A percentile compares a stretch with the other conserved stretches of the same genome.
Conservation (phyloP, 2,329 filamentous ascomycete genomes). For the Talaromyces sp. region DNA sequence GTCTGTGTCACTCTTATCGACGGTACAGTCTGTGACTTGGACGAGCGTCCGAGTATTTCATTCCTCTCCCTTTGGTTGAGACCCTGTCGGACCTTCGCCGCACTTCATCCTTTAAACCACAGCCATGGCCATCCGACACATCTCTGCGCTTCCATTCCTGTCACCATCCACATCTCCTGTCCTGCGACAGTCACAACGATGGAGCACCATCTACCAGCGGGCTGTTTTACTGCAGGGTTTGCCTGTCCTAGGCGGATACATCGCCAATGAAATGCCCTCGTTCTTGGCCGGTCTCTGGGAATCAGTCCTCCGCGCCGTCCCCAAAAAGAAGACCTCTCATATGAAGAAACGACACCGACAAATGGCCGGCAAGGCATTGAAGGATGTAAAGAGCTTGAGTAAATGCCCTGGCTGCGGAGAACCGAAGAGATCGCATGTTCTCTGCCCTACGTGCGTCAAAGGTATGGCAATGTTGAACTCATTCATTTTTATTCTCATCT, state of each 20-base stretch:
- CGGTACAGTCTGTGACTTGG: background rate
- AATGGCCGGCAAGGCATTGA: slow-evolving; percentile 90
- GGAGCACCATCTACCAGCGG: background rate
- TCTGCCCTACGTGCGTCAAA: slow-evolving; percentile 82
- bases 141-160: slow-evolving; percentile 12
- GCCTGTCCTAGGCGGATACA: slow-evolving; percentile 29
- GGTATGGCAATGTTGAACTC: slow-evolving; percentile 53
- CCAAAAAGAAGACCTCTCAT: slow-evolving; percentile 98
- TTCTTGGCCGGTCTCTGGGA: slow-evolving; percentile 87
- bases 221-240: background rate
- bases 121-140: slow-evolving; percentile 11
- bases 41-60: background rate
- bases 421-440: slow-evolving; percentile 78
- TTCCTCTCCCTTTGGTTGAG: too few relatives aligned
- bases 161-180: slow-evolving; percentile 8
- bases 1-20: background rate
- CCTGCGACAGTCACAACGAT: slow-evolving; percentile 6
- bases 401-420: slow-evolving; percentile 86
- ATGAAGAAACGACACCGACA: slow-evolving; percentile 90
- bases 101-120: background rate
- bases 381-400: slow-evolving; percentile 83
- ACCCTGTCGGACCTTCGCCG: background rate
- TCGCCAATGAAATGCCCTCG: slow-evolving; percentile 61
- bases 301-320: slow-evolving; percentile 82
- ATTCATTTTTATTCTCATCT: background rate